phyloP scores from a whole-genome alignment of 2,329 filamentous ascomycete genomes.

The Penicillium sp. region DNA sequence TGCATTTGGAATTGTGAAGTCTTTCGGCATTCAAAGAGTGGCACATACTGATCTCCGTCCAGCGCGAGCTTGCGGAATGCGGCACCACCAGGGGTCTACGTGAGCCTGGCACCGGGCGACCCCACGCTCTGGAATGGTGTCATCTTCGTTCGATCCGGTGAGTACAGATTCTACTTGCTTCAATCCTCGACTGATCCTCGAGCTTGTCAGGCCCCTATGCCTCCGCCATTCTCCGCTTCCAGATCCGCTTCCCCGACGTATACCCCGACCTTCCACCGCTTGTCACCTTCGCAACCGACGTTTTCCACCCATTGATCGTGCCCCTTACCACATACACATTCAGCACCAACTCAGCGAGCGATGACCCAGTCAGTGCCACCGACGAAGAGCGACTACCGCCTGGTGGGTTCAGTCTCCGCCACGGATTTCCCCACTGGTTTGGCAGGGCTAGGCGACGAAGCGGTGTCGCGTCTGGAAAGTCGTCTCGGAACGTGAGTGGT shows the following conservation, averaged over 20 bases:
- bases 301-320: slow-evolving; percentile 91
- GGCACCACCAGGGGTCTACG: slow-evolving; percentile 80
- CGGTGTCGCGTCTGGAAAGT: slow-evolving; percentile 31
- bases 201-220: slow-evolving; percentile 70
- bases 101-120: slow-evolving; percentile 76
- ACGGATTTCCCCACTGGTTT: slow-evolving; percentile 91
- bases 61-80: slow-evolving; percentile 77
- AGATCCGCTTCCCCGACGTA: slow-evolving; percentile 75
- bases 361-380: slow-evolving; percentile 73
- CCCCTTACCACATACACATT: slow-evolving; percentile 94
- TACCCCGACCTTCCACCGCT: slow-evolving; percentile 78
- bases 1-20: slow-evolving; percentile 75
- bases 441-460: slow-evolving; percentile 51
- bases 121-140: slow-evolving; percentile 83
- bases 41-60: slow-evolving; percentile 14
- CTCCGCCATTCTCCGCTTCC: slow-evolving; percentile 80
- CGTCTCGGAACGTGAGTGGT: slow-evolving; percentile 44
- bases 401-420: slow-evolving; percentile 81
- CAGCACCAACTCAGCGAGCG: slow-evolving; percentile 69
- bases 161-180: neutral
- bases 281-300: slow-evolving; percentile 83
- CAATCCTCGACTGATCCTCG: neutral
- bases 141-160: slow-evolving; percentile 84
- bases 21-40: neutral
- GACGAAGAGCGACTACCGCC: slow-evolving; percentile 80